Conservation (phyloP, 805 yeast species). For the Suhomyces prunicola region DNA sequence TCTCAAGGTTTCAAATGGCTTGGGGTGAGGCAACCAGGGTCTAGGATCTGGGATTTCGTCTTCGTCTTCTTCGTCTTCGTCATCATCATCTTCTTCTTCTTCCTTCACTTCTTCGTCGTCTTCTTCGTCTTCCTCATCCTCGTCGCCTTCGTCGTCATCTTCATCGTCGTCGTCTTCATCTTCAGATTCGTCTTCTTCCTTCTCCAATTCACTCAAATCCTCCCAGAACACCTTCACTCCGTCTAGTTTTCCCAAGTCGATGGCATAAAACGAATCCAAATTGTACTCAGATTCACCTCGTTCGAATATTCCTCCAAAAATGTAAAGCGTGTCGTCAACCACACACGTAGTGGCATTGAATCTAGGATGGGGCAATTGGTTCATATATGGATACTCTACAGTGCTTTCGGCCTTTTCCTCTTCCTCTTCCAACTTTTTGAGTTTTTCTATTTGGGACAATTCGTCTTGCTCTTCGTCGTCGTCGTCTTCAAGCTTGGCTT, state of each 20-base stretch:
- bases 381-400: conserved; percentile 54
- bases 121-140: conserved; percentile 43
- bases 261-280: conserved; percentile 79
- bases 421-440: conserved; percentile 37
- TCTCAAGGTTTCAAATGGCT: conserved; percentile 82
- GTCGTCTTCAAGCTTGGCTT: conserved; percentile 65
- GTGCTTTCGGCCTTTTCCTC: conserved; percentile 37
- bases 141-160: conserved; percentile 69
- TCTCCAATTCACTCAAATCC: conserved; percentile 59
- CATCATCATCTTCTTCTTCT: conserved; percentile 64
- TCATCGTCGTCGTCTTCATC: conserved; percentile 63
- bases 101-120: conserved; percentile 49
- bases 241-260: conserved; percentile 82
- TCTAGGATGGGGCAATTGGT: conserved; percentile 78
- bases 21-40: conserved; percentile 98
- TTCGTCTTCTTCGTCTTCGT: conserved; percentile 54
- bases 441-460: conserved; percentile 32
- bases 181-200: conserved; percentile 55
- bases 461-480: conserved; percentile 39
- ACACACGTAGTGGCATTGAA: conserved; percentile 86
- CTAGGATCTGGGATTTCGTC: conserved; percentile 83
- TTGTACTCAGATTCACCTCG: conserved; percentile 80
- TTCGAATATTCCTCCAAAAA: conserved; percentile 91
- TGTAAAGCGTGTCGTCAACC: conserved; percentile 75
- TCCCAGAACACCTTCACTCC: conserved; percentile 92